Base-by-base conservation (phyloP, 192 early-diverging fungal genomes). In the Mortierella alpina region DNA sequence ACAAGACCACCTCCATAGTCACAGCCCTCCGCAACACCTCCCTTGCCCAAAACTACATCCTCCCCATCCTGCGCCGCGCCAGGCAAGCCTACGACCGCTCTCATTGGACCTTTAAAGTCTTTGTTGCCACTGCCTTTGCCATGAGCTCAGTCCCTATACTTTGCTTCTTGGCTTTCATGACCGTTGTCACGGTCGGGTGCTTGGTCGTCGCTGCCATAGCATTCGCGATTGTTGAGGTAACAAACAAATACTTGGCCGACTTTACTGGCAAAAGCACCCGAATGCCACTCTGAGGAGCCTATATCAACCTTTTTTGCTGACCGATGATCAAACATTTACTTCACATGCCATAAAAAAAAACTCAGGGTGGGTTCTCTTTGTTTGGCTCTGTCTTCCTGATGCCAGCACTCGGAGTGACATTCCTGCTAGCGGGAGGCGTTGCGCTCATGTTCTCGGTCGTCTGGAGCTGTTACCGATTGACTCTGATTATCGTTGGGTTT, bases 401-500 rank as follows among this genome's bases (percentile, higher is more conserved):
- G 5, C 72, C 72, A 1, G 45, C 72, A 44, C 56, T 66, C 31
- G 64, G 72, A 1, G 63, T 73, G 4, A 45, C 72, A 6, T 23
- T 59, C n/a, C 17, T 73, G 41, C 15, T 73, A 12, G 63, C 72
- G 40, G 20, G 39, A 4, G 64, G 72, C 0, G 85, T 89, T 23
- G 68, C 93, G 6, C 69, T 90, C 22, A 15, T 84, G 6, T 72
- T 71, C 71, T 73, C 84, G 50, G 78, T 75, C 18, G 70, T 68
- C 48, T 79, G 84, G 55, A 54, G 57, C 47, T 57, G 71, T 12
- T 81, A 77, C 66, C 83, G 72, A 61, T 50, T 85, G 49, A 84
- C 52, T 18, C 81, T 72, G 18, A 75, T 90, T 53, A 23, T 92
- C 23, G 82, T 85, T 5, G 87, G 86, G 62, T 94, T 94, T 73